These are phyloP conservation scores for Aspergillus sp. DNA, from an alignment of 2,329 filamentous ascomycete genomes.

Conservation along the genomic window DNA sequence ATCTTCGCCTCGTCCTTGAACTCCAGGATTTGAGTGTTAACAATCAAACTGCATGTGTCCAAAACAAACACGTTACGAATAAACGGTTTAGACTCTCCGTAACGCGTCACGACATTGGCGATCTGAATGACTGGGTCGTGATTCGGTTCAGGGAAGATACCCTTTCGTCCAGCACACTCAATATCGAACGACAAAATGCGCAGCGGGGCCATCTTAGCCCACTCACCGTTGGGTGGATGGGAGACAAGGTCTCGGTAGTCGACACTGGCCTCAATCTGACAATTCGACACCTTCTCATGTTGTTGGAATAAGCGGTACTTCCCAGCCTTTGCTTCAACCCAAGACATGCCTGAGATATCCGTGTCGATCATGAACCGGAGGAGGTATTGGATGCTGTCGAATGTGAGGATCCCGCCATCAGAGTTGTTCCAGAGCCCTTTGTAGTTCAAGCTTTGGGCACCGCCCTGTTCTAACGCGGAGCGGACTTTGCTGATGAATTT, in stretches of 20 bases:
- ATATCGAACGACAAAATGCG: conserved; percentile 97
- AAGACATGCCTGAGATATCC: conserved; percentile 92
- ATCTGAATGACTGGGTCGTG: conserved; percentile 97
- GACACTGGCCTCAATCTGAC: conserved; percentile 90
- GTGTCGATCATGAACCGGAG: conserved; percentile 98
- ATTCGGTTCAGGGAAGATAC: conserved; percentile 91
- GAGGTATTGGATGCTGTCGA: conserved; percentile 94
- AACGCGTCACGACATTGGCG: conserved; percentile 90
- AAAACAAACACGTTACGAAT: conserved; percentile 95
- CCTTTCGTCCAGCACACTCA: conserved; percentile 95
- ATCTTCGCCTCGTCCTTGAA: conserved; percentile 81
- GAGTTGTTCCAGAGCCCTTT: conserved; percentile 80
- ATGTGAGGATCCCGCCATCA: conserved; percentile 77
- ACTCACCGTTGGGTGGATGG: conserved; percentile 86
- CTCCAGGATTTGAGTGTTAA: conserved; percentile 88
- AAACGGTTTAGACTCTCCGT: conserved; percentile 94
- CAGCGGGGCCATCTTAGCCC: conserved; percentile 96
- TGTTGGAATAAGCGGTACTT: conserved; percentile 71
- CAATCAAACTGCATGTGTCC: conserved; percentile 87
- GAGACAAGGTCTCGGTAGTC: conserved; percentile 81
- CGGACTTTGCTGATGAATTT: conserved; percentile 79
- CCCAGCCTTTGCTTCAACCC: conserved; percentile 80
- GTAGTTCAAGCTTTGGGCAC: conserved; percentile 71
- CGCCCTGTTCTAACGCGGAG: conserved; percentile 67
- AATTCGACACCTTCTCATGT: conserved; percentile 77